A percentile compares a stretch with the other conserved stretches of the same genome.
Evolutionary conservation across 2,329 filamentous ascomycete species (phyloP).

Genomic region (Mariannaea sp.): DNA sequence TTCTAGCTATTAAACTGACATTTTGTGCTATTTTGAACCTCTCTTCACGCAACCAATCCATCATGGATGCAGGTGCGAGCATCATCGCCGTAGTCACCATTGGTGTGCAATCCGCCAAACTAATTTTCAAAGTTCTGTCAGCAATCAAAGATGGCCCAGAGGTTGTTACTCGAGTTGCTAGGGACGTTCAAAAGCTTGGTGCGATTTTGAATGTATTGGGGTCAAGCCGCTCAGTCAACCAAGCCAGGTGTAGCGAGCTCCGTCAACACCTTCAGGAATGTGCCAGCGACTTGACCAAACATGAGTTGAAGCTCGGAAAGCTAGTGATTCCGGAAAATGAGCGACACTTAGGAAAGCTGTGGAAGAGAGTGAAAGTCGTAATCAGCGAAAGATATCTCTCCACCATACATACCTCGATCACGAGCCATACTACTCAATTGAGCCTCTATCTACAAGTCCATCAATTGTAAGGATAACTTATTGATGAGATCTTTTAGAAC

Average conservation of each 20-base stretch:
- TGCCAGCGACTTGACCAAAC: too few species aligned
- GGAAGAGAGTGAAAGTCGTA: neutral
- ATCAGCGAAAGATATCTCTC: neutral
- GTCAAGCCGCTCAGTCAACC: too few species aligned
- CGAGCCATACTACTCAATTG: neutral
- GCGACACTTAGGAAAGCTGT: neutral
- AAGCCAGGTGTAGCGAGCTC: too few species aligned
- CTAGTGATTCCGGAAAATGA: neutral
- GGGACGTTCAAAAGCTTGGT: neutral
- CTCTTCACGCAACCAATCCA: too few species aligned
- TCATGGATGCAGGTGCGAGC: neutral
- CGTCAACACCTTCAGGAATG: too few species aligned
- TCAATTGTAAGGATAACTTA: neutral
- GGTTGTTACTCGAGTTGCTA: neutral
- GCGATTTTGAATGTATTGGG: too few species aligned
- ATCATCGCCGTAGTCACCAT: conserved; percentile 1
- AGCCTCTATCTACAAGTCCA: neutral
- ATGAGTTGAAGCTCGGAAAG: neutral
- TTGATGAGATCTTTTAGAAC: neutral
- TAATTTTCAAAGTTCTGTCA: neutral
- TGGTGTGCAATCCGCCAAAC: neutral
- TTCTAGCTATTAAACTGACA: too few species aligned
- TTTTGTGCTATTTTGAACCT: too few species aligned
- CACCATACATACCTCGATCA: neutral
- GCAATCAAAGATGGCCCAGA: neutral